Base-by-base conservation (phyloP, 768 basidiomycete genomes). In the Auriscalpium microsporum region DNA sequence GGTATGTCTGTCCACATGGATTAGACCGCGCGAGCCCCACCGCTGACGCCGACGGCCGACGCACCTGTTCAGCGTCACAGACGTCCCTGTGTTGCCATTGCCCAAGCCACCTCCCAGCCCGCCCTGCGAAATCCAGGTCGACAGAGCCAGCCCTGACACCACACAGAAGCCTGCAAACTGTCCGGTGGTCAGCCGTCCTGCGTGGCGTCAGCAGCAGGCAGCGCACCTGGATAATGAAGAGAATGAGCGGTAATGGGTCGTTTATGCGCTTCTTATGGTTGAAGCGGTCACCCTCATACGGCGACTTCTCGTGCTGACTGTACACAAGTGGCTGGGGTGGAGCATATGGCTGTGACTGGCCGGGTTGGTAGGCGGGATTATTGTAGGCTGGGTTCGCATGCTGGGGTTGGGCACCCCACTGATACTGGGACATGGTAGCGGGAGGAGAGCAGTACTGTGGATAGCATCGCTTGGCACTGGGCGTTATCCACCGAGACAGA, bases 41-140 rank as follows among this genome's bases (percentile, higher is more conserved):
- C 38, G 50, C 36, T 44, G 34, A 11, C 37, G 33, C n/a, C 23
- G 55, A 14, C 19, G 6, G 6, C 42, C 17, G 37, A 71, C 78
- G 50, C 56, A 83, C 85, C 76, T 73, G 70, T 92, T 83, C 52
- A 91, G 71, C 1, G 87, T 86, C 4, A 87, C 71, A 17, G 71
- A 58, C 6, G 73, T 78, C 9, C 88, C 88, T 4, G 75, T 73
- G 16, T 74, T 63, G 8, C 64, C 71, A 2, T 61, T 76, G 14
- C 82, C 88, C 16, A 90, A 68, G 7, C 88, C 87, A 45, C 88
- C 90, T 7, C 86, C 85, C 3, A 86, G 72, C 0, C 90, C 90
- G 36, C 81, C 83, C 54, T 76, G 66, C 8, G 75, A 73, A 38
- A 83, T 73, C 78, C 84, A 92, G 17, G 79, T 73, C 35, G 75